Percentiles rank a stretch among this genome's conserved stretches.
Conservation (phyloP, 2,329 filamentous ascomycete species). For the Verticillium longisporum region DNA sequence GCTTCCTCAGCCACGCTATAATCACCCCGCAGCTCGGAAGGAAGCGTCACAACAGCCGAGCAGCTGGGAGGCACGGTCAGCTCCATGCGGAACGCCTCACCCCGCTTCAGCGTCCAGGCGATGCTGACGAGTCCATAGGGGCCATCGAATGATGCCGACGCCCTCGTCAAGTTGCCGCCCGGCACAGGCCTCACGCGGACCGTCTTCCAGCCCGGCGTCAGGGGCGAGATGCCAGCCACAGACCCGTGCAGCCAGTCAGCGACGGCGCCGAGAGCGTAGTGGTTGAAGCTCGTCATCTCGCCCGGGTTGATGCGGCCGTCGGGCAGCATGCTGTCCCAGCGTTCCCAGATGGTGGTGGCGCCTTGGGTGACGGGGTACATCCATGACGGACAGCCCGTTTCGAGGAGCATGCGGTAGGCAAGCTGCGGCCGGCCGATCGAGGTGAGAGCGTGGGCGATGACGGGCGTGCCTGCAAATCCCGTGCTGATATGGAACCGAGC, state of each 20-base stretch:
- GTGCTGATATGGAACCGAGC: conserved; percentile 6
- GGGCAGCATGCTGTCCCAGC: conserved; percentile 31
- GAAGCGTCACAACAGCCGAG: conserved; percentile 3
- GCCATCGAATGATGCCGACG: conserved; percentile 5
- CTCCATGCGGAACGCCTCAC: conserved; percentile 1
- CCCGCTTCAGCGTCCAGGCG: conserved; percentile 1
- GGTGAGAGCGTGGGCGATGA: conserved; percentile 7
- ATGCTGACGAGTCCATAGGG: conserved; percentile 4
- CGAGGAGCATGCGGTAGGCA: conserved; percentile 29
- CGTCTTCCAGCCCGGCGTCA: conserved; percentile 15
- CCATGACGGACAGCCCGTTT: conserved; percentile 28
- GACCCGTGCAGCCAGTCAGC: conserved; percentile 27
- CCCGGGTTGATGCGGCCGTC: conserved; percentile 29
- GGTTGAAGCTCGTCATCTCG: conserved; percentile 33
- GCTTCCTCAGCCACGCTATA: background rate
- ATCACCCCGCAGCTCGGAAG: conserved; percentile 1
- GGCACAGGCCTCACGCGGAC: conserved; percentile 6
- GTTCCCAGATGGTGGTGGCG: conserved; percentile 34
- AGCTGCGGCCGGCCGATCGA: conserved; percentile 8
- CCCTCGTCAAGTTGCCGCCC: conserved; percentile 7
- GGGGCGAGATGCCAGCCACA: conserved; percentile 14
- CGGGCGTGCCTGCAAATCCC: conserved; percentile 6
- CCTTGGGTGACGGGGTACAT: conserved; percentile 25
- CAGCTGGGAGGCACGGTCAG: conserved; percentile 5
- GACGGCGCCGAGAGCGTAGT: conserved; percentile 32